Evolutionary conservation across 2,329 filamentous ascomycete genomes (phyloP).

Genomic region (Fonsecaea erecta): DNA sequence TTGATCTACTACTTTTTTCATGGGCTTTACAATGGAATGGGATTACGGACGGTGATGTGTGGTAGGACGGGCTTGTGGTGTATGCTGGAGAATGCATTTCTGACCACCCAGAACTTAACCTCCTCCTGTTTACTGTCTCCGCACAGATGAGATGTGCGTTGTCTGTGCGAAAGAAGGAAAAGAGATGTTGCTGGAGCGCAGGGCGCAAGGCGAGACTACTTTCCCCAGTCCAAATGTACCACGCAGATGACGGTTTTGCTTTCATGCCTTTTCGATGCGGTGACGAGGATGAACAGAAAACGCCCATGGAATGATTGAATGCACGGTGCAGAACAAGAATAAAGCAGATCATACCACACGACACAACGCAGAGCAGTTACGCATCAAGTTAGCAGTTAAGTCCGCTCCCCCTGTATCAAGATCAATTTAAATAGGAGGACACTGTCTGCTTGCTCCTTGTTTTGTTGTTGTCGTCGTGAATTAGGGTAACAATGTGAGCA

Average conservation of each 20-base stretch:
- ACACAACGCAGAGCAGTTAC: conserved; percentile 3
- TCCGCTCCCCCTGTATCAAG: conserved; percentile 5
- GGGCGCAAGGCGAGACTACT: conserved; percentile 19
- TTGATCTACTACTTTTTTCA: conserved; percentile 17
- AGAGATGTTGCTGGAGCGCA: conserved; percentile 17
- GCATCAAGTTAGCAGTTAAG: neutral
- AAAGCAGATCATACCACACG: conserved; percentile 2
- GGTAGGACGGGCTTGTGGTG: conserved; percentile 20
- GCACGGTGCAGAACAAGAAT: conserved; percentile 6
- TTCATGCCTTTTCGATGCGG: conserved; percentile 14
- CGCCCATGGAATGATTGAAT: conserved; percentile 3
- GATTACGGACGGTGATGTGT: conserved; percentile 17
- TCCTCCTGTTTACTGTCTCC: conserved; percentile 22
- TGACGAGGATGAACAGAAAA: conserved; percentile 5
- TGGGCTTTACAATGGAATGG: conserved; percentile 17
- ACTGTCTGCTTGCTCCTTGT: neutral
- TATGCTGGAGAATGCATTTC: conserved; percentile 20
- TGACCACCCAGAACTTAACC: conserved; percentile 27
- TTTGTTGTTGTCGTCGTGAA: neutral
- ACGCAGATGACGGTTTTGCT: conserved; percentile 17
- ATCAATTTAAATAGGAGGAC: neutral
- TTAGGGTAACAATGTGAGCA: neutral
- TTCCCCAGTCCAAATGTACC: conserved; percentile 9
- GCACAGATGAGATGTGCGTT: conserved; percentile 7
- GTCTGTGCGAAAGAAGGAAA: conserved; percentile 16